phyloP scores from a whole-genome alignment of 495 filamentous ascomycete species.

The Aspergillus panamensis region DNA sequence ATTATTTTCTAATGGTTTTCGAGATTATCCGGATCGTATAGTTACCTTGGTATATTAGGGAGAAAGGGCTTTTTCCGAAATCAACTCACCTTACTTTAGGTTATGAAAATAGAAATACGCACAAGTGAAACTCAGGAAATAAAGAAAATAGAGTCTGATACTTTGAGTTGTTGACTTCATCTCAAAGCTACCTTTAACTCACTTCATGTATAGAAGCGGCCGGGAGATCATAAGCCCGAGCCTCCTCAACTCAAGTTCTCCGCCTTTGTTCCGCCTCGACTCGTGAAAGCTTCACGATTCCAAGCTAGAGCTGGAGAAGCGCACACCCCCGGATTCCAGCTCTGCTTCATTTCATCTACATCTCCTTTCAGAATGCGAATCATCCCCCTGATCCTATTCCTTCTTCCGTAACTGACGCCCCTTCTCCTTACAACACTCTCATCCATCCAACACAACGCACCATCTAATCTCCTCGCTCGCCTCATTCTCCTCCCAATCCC shows the following conservation, averaged over 20 bases:
- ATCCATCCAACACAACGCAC: neutral
- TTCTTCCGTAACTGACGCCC: neutral
- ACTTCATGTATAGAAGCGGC: no score
- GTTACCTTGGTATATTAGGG: no score
- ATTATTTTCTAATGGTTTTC: neutral
- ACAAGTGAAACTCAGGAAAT: no score
- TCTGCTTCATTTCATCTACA: neutral
- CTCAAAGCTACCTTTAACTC: no score
- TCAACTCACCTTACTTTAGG: no score
- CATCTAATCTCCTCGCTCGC: neutral
- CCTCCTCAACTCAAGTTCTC: constrained; percentile 1
- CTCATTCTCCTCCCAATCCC: neutral
- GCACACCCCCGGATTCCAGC: neutral
- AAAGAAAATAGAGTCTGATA: no score
- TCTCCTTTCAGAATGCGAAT: neutral
- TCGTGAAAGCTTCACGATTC: neutral
- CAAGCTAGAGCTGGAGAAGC: neutral
- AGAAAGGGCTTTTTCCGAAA: no score
- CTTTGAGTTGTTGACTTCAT: no score
- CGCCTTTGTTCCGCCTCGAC: constrained; percentile 2
- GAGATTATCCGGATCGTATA: neutral
- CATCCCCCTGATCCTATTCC: neutral
- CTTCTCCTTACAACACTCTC: neutral
- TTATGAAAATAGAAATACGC: no score
- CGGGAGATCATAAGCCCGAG: constrained; percentile 19